Percentiles rank a stretch among this genome's conserved stretches.
phyloP scores from a whole-genome alignment of 768 basidiomycete species.

The Butyriboletus loyo region DNA sequence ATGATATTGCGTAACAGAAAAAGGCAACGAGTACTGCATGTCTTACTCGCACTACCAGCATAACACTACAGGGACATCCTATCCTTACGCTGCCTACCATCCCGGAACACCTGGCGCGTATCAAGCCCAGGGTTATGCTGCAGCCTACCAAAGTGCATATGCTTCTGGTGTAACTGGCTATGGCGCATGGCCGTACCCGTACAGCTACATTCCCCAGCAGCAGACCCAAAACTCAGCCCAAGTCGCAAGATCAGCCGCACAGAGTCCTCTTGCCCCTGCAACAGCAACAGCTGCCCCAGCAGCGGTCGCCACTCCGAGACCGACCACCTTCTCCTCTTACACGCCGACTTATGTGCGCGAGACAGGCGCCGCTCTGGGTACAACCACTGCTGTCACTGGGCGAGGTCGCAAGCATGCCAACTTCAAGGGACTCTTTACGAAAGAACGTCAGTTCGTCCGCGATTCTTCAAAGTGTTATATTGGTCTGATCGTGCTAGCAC shows the following conservation, averaged over 20 bases:
- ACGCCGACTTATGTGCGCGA: constrained; percentile 53
- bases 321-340: constrained; percentile 56
- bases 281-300: constrained; percentile 32
- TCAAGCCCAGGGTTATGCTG: constrained; percentile 47
- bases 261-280: constrained; percentile 23
- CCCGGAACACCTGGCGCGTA: constrained; percentile 46
- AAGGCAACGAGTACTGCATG: constrained; percentile 11
- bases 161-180: constrained; percentile 68
- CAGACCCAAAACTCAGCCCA: constrained; percentile 26
- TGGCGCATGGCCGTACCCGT: constrained; percentile 67
- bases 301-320: constrained; percentile 30
- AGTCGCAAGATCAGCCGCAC: constrained; percentile 28
- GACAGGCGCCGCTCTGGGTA: constrained; percentile 33
- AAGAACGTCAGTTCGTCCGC: constrained; percentile 60
- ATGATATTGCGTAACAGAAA: constrained; percentile 12
- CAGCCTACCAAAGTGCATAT: constrained; percentile 45
- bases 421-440: constrained; percentile 72
- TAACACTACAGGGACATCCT: constrained; percentile 48
- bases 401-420: constrained; percentile 65
- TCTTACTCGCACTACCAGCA: constrained; percentile 38
- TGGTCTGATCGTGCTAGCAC: constrained; percentile 11
- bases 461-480: background rate
- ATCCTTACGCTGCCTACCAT: constrained; percentile 64
- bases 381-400: constrained; percentile 39
- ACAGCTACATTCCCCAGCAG: constrained; percentile 52